Evolutionary conservation across 257 asterid genomes (phyloP).

Genomic region (Craterostigma plantagineum): DNA sequence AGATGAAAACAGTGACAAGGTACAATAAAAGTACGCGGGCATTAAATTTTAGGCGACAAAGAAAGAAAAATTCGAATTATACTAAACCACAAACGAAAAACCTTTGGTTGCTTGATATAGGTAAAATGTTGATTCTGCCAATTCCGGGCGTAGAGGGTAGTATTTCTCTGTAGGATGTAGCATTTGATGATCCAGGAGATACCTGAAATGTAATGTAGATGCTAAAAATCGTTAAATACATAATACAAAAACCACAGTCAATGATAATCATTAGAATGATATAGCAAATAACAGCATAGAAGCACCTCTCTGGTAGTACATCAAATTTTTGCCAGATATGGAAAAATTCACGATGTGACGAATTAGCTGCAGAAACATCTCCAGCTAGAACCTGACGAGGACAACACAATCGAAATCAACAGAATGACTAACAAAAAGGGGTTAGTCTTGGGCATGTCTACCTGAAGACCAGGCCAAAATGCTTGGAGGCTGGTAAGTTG

Average conservation of each 20-base stretch:
- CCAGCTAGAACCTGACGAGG: constrained; percentile 65
- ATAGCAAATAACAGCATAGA: background rate
- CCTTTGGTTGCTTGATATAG: constrained; percentile 97
- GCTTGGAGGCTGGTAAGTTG: constrained; percentile 99
- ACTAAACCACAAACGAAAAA: constrained; percentile 6
- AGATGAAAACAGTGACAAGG: no score
- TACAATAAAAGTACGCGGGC: no score
- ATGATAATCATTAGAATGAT: constrained; percentile 1
- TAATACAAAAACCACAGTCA: background rate
- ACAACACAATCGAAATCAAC: background rate
- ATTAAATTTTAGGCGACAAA: background rate
- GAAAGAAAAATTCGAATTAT: background rate
- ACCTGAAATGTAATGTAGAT: constrained; percentile 19
- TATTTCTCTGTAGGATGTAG: constrained; percentile 95
- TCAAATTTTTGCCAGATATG: constrained; percentile 73
- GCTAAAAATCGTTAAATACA: background rate
- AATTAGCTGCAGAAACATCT: constrained; percentile 79
- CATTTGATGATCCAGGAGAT: constrained; percentile 77
- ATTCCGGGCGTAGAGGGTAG: constrained; percentile 94
- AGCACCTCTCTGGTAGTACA: constrained; percentile 84
- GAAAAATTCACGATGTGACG: constrained; percentile 81
- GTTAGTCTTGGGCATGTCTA: constrained; percentile 6
- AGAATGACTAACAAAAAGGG: constrained; percentile 3
- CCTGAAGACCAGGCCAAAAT: constrained; percentile 99
- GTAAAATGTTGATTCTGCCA: constrained; percentile 94